Evolutionary conservation across 179 eudicot genomes (phyloP), one percentile per base, ranked within the genome.

Genomic region (Beta lomatogona): DNA sequence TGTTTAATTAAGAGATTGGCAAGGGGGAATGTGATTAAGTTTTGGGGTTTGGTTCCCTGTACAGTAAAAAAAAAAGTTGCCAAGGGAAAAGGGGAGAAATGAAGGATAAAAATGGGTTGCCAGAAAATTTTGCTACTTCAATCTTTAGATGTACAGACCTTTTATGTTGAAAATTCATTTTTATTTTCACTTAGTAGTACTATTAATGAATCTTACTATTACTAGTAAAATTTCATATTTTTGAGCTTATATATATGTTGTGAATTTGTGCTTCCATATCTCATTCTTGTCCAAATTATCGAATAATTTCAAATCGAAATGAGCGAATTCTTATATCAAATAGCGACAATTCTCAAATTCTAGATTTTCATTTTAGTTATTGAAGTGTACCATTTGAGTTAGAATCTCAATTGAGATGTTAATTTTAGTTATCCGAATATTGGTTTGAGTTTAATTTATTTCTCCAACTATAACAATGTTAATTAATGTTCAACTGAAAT

Each of bases 71-170:
- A 63, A 50, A 60, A 70, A 44, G 10, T 52, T 52, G n/a, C 5
- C 11, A 52, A 53, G 4, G 63, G 14, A 52, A 48, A 64, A 55
- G 36, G 46, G 15, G 19, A 59, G 68, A 41, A 53, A 53, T 14
- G 21, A 55, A 61, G 52, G 73, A 76, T 82, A 55, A 14, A 77
- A 65, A 36, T 71, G 80, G 73, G 71, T 45, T 64, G 86, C 81
- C 79, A 84, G 44, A 82, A 72, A 84, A 57, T 85, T 88, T 88
- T 86, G 88, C 77, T 59, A 70, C 68, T 64, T 50, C 45, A n/a
- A 68, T 74, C 9, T 61, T 55, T 70, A 77, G 83, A 67, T 77
- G 85, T 83, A 86, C 80, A 81, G 64, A 81, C 22, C 41, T 81
- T 77, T 77, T 77, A 45, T 76, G 15, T 48, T 52, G 3, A 45